Conservation (phyloP, 139 green algal species). For the Zygnema cylindricum region DNA sequence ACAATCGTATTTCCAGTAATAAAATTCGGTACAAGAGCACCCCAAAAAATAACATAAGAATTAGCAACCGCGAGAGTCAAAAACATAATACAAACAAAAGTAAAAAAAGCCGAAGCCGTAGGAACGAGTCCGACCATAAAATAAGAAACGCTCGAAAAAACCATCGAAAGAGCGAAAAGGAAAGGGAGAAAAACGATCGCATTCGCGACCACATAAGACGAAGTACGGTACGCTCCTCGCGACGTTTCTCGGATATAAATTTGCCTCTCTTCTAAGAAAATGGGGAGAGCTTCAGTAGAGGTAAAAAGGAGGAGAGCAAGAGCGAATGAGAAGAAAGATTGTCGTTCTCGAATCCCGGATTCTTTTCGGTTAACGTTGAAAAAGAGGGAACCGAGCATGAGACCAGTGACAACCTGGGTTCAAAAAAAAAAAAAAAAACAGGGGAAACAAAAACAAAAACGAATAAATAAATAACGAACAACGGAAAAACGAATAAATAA, state of each 20-base stretch:
- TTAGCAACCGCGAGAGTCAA: constrained; percentile 53
- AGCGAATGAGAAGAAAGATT: constrained; percentile 63
- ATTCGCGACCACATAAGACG: constrained; percentile 58
- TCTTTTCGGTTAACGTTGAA: constrained; percentile 47
- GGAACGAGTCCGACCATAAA: constrained; percentile 53
- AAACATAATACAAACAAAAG: constrained; percentile 59
- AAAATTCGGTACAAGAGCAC: constrained; percentile 61
- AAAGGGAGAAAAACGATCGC: constrained; percentile 62
- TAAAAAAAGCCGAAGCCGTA: constrained; percentile 45
- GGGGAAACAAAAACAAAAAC: neutral
- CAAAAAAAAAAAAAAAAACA: neutral
- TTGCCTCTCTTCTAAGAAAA: constrained; percentile 62
- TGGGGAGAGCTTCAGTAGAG: constrained; percentile 62
- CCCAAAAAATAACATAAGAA: constrained; percentile 61
- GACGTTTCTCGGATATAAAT: constrained; percentile 66
- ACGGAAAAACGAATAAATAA: neutral
- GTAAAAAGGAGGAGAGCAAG: constrained; percentile 63
- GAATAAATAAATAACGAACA: neutral
- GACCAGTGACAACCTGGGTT: constrained; percentile 38
- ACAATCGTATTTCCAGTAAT: constrained; percentile 63
- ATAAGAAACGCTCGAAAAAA: constrained; percentile 60
- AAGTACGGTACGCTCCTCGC: constrained; percentile 62
- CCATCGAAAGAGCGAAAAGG: constrained; percentile 60
- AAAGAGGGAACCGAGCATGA: constrained; percentile 61
- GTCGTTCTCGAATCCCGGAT: constrained; percentile 40